Evolutionary conservation across 2,329 filamentous ascomycete species (phyloP).

Genomic region (Thielaviopsis populi): DNA sequence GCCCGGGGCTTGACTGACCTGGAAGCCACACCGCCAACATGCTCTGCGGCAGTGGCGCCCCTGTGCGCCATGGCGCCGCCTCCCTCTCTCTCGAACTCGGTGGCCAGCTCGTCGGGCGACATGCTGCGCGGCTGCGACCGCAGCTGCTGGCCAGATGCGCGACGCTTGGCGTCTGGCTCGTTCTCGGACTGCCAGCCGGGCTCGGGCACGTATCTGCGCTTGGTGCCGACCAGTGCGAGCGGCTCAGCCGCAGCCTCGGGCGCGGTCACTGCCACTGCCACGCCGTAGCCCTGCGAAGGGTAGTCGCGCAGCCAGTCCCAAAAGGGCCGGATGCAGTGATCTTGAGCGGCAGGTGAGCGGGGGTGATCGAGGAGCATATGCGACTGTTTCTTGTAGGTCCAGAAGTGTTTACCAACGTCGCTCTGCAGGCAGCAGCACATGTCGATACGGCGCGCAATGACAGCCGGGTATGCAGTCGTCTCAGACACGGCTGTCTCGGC

Average conservation of each 20-base stretch:
- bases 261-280: no score
- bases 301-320: neutral
- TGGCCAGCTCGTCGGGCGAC: neutral
- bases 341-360: neutral
- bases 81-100: neutral
- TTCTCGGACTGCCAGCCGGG: neutral
- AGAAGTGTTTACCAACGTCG: neutral
- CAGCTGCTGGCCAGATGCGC: neutral
- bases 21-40: neutral
- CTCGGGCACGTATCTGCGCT: neutral
- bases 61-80: neutral
- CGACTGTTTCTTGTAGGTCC: conserved; percentile 2
- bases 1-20: neutral
- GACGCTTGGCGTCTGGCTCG: neutral
- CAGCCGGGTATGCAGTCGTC: neutral
- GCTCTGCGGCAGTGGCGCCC: neutral
- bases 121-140: neutral
- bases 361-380: neutral
- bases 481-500: neutral
- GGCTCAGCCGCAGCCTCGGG: neutral
- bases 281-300: neutral
- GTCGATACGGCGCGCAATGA: neutral
- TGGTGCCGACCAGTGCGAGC: neutral
- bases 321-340: neutral
- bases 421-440: neutral